Evolutionary conservation across 2,329 filamentous ascomycete species (phyloP), one percentile per base, ranked within the genome.

Genomic region (Stachybotrys elegans): DNA sequence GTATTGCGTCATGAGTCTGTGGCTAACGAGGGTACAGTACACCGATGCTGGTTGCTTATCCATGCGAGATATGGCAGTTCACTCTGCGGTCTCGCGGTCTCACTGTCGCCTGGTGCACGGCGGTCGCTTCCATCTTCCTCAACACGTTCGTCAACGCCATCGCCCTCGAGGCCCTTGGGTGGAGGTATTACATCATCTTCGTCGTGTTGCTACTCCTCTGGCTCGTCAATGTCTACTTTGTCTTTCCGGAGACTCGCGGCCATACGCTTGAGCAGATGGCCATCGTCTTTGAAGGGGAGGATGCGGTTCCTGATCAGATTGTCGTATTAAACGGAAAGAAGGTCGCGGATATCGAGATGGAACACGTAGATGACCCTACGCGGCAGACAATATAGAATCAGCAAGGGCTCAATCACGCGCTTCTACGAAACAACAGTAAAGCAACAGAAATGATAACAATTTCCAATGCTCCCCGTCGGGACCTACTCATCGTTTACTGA

Each of bases 1-100:
- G 11, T 0, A n/a, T n/a, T n/a, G n/a, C n/a, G n/a, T n/a, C n/a
- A n/a, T n/a, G n/a, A 6, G 9, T 21, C 11, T 23, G 27, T 32
- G 21, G 6, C 13, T 32, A 20, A 9, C 9, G 25, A 29, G 6
- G 34, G 17, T 20, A 8, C 21, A 52, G 50, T 32, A 71, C 71
- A 13, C 69, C 70, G 44, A 58, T 75, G 5, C 59, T 72, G 16
- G 60, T 70, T 40, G 64, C 66, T 5, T 78, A 70, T 46, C 61
- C 60, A 4, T 60, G 58, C 22, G 67, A 70, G 45, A 65, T 70
- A 25, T 59, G 47, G 49, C 51, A 50, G 22, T 53, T 45, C 42
- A 51, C 56, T 22, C 51, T 68, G 6, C 62, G 66, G 23, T 51
- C 57, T 23, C 67, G 66, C 31, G 68, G 68, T 14, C 52, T 67